phyloP scores from a whole-genome alignment of 2,329 filamentous ascomycete species.

The Cercospora beticola region DNA sequence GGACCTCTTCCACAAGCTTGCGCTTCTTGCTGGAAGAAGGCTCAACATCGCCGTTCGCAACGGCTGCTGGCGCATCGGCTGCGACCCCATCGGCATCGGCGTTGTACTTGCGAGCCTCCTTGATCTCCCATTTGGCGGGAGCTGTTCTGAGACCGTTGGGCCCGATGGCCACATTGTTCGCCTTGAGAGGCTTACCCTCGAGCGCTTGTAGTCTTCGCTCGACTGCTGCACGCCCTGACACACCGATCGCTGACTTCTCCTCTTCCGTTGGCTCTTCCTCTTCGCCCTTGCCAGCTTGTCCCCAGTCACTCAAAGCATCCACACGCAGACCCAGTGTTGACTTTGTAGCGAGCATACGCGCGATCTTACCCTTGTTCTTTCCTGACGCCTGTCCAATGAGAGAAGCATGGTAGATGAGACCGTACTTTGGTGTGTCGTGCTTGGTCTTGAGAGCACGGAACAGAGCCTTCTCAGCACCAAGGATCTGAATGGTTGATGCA shows the following conservation, averaged over 20 bases:
- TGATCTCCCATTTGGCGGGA: conserved; percentile 81
- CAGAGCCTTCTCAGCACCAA: conserved; percentile 96
- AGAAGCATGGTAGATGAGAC: conserved; percentile 87
- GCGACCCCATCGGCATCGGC: conserved; percentile 83
- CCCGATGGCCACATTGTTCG: conserved; percentile 71
- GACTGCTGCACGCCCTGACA: conserved; percentile 68
- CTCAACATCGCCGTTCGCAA: conserved; percentile 53
- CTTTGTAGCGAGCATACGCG: conserved; percentile 92
- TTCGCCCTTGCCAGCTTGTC: conserved; percentile 64
- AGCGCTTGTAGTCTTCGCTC: conserved; percentile 74
- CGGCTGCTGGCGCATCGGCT: conserved; percentile 62
- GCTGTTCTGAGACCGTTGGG: conserved; percentile 65
- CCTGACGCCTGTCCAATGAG: conserved; percentile 95
- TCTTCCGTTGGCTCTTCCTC: conserved; percentile 71
- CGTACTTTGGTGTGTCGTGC: conserved; percentile 98
- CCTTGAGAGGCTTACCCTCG: conserved; percentile 85
- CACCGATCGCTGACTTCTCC: conserved; percentile 78
- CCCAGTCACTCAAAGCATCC: conserved; percentile 81
- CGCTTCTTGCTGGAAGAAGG: conserved; percentile 44
- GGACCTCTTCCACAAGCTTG: conserved; percentile 52
- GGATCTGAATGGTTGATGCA: conserved; percentile 93
- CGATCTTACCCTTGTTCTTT: conserved; percentile 99
- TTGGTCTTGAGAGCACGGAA: conserved; percentile 99
- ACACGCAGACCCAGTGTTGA: conserved; percentile 89
- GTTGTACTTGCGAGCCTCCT: conserved; percentile 93